Conservation (phyloP, 495 filamentous ascomycete genomes). For the Annulohypoxylon maeteangense region DNA sequence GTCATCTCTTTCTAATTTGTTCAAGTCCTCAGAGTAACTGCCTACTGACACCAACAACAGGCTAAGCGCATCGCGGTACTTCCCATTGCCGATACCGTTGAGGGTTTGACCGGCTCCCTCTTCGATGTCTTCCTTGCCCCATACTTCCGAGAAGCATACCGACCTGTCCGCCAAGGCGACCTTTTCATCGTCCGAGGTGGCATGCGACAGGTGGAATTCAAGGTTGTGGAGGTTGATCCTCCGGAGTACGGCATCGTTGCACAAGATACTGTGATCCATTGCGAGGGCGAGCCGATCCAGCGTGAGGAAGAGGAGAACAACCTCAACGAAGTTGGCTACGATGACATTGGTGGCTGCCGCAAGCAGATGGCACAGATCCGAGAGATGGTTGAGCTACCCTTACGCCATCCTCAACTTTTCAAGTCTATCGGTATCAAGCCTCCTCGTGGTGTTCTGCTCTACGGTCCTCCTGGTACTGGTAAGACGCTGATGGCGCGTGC, state of each 20-base stretch:
- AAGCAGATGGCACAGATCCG: constrained; percentile 99
- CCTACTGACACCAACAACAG: constrained; percentile 58
- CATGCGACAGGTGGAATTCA: constrained; percentile 99
- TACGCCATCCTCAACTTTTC: constrained; percentile 97
- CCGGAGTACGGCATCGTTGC: constrained; percentile 98
- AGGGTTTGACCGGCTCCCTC: constrained; percentile 94
- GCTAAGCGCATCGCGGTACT: constrained; percentile 99
- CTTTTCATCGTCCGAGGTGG: constrained; percentile 96
- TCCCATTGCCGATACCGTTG: constrained; percentile 96
- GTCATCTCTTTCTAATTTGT: constrained; percentile 46
- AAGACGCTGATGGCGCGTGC: constrained; percentile 99
- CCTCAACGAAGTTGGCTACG: constrained; percentile 97
- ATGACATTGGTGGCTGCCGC: constrained; percentile 98
- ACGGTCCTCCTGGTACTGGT: constrained; percentile 96
- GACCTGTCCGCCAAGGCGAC: constrained; percentile 94
- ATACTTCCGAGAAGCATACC: constrained; percentile 99
- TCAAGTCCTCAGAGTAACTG: constrained; percentile 8
- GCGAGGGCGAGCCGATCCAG: constrained; percentile 98
- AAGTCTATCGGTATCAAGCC: constrained; percentile 99
- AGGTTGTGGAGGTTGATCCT: constrained; percentile 98
- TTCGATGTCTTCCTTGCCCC: constrained; percentile 99
- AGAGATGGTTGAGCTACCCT: constrained; percentile 95
- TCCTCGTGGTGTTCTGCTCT: constrained; percentile 97
- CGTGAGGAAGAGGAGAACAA: constrained; percentile 99
- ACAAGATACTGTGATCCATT: constrained; percentile 98